Evolutionary conservation across 495 filamentous ascomycete species (phyloP), one percentile per base, ranked within the genome.

Genomic region (Peziza echinospora): DNA sequence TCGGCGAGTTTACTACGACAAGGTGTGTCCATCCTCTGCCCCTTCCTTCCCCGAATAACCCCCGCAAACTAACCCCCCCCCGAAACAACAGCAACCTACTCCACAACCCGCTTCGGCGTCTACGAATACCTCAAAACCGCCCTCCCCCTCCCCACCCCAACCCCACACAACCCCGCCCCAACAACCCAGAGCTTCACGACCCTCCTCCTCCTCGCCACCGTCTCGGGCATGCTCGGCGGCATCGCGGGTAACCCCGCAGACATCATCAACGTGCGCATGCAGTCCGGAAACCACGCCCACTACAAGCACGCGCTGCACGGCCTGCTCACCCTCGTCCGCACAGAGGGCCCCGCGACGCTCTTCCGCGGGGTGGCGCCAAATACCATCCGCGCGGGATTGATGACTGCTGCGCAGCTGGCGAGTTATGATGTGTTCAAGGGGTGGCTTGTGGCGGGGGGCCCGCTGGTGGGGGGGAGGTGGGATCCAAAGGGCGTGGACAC

Each of bases 181-280:
- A 60, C 60, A 48, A 66, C 55, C 45, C 75, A 80, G 0, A 73
- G 78, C 3, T 68, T 93, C 41, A 65, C 75, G 1, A 69, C 75
- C 17, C 74, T 97, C 1, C 66, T 96, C 51, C 77, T 70, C 50
- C 81, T 96, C 58, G 78, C 86, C 46, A 77, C 73, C 10, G 67
- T 71, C 17, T 91, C 89, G 2, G 89, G 89, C 41, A 80, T 93
- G 53, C 63, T 93, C 4, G 89, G 89, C 47, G 89, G 89, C 21
- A 60, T 93, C 6, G 80, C 82, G 9, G 89, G 89, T 47, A 96
- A 96, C 63, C 82, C 84, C 0, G 87, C 87, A 47, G 89, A 97
- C 59, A 81, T 97, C 9, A 70, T 94, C 48, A 97, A 97, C 64
- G 89, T 97, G 37, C 84, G 89, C 52, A 97, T 97, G 89, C 89